Percentiles rank a stretch among this genome's conserved stretches.
Conservation (phyloP, 2,329 filamentous ascomycete species). For the Emmonsia crescens region DNA sequence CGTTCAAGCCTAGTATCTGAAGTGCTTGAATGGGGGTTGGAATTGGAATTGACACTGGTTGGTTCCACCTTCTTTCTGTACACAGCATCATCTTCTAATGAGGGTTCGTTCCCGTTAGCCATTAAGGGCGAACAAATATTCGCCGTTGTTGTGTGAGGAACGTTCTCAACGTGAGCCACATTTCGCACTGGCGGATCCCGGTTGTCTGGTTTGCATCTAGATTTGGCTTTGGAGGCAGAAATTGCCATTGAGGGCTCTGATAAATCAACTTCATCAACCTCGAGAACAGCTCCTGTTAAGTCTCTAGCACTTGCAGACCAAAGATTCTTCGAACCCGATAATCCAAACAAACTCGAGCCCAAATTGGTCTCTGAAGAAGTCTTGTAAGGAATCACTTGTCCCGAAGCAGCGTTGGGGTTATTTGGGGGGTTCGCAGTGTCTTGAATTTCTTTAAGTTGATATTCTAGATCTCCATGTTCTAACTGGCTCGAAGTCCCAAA, state of each 20-base stretch:
- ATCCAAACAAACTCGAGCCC: constrained; percentile 12
- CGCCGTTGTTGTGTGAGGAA: not conserved
- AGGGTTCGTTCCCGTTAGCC: not conserved
- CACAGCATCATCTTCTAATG: not conserved
- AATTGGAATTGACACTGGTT: not conserved
- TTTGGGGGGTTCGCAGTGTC: constrained; percentile 39
- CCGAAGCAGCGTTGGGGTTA: constrained; percentile 5
- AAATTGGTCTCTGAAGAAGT: not conserved
- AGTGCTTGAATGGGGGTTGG: not conserved
- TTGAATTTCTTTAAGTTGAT: constrained; percentile 33
- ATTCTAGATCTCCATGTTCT: constrained; percentile 59
- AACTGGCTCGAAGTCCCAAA: constrained; percentile 84
- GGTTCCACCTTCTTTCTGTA: constrained; percentile 5
- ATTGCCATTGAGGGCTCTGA: constrained; percentile 30
- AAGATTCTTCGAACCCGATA: constrained; percentile 36
- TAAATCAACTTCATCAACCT: constrained; percentile 52
- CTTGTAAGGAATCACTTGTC: not conserved
- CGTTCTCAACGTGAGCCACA: not conserved
- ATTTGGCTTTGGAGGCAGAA: not conserved
- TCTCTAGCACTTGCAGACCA: constrained; percentile 65
- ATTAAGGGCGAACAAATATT: not conserved
- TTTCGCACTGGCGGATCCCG: too few species aligned
- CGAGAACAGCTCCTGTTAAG: constrained; percentile 51
- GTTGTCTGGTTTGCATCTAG: not conserved
- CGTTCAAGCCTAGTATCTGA: not conserved